These are phyloP conservation scores for Huiozyma naganishii DNA, from an alignment of 805 yeast species.

Conservation along the genomic window DNA sequence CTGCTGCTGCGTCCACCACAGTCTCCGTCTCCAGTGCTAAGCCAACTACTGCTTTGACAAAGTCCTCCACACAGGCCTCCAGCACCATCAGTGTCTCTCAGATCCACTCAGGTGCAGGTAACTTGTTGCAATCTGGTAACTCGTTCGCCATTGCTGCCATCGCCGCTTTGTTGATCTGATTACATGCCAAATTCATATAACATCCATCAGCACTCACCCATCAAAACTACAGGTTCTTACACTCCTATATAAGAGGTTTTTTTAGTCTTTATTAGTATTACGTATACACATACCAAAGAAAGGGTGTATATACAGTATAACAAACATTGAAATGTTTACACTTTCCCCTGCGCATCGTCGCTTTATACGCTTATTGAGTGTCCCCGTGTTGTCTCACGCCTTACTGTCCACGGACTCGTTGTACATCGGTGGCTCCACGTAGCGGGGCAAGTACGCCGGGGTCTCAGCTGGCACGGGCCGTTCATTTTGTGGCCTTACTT, in stretches of 20 bases:
- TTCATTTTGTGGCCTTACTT: slow-evolving; percentile 3
- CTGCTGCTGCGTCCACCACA: slow-evolving; percentile 24
- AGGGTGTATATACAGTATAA: not conserved
- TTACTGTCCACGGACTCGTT: slow-evolving; percentile 5
- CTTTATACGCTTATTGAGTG: too few relatives aligned
- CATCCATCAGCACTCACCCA: not conserved
- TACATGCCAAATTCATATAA: not conserved
- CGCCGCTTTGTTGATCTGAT: slow-evolving; percentile 21
- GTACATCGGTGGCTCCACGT: slow-evolving; percentile 22
- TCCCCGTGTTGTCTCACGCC: too few relatives aligned
- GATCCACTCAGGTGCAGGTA: slow-evolving; percentile 28
- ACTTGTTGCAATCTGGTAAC: slow-evolving; percentile 17
- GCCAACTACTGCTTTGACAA: slow-evolving; percentile 23
- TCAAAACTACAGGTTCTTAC: not conserved
- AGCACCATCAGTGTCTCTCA: slow-evolving; percentile 22
- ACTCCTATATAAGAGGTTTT: not conserved
- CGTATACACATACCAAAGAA: too few relatives aligned
- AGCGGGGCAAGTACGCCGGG: slow-evolving; percentile 15
- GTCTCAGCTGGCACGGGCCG: not conserved
- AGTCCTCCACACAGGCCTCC: slow-evolving; percentile 17
- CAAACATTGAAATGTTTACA: not conserved
- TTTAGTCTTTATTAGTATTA: not conserved
- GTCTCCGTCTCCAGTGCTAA: slow-evolving; percentile 27
- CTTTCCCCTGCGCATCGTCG: not conserved
- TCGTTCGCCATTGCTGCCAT: slow-evolving; percentile 16